Evolutionary conservation across 306 rosid genomes (phyloP).

Genomic region (Vachellia pachyceras): DNA sequence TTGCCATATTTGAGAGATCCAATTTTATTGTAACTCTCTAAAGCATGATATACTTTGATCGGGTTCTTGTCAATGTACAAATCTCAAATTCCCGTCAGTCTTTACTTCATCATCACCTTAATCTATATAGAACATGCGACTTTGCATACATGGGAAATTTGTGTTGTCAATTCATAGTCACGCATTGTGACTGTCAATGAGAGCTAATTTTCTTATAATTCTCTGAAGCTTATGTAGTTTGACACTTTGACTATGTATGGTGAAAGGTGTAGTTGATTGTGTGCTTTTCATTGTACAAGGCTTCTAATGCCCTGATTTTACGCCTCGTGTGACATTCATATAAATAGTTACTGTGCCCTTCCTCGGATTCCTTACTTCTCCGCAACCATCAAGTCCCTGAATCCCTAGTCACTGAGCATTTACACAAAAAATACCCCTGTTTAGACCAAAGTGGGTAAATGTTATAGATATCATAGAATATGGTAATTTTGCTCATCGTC

Average conservation of each 20-base stretch:
- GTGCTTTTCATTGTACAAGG: neutral
- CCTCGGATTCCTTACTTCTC: neutral
- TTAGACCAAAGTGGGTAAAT: neutral
- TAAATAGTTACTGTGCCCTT: neutral
- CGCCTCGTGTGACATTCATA: neutral
- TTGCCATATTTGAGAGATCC: neutral
- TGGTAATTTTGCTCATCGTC: neutral
- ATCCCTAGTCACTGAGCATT: neutral
- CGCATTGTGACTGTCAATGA: neutral
- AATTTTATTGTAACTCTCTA: neutral
- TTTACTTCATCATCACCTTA: conserved; percentile 40
- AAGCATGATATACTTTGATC: neutral
- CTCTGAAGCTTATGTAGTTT: neutral
- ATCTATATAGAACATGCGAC: conserved; percentile 15
- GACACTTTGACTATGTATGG: neutral
- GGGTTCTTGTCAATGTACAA: conserved; percentile 63
- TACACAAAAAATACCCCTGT: neutral
- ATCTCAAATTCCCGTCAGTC: conserved; percentile 72
- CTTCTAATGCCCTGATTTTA: neutral
- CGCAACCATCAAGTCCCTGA: neutral
- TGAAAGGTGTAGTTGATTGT: neutral
- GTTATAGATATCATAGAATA: neutral
- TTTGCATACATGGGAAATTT: neutral
- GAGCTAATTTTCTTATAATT: neutral
- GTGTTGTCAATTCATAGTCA: neutral